Evolutionary conservation across 768 basidiomycete genomes (phyloP).

Genomic region (Mycena capillaripes): DNA sequence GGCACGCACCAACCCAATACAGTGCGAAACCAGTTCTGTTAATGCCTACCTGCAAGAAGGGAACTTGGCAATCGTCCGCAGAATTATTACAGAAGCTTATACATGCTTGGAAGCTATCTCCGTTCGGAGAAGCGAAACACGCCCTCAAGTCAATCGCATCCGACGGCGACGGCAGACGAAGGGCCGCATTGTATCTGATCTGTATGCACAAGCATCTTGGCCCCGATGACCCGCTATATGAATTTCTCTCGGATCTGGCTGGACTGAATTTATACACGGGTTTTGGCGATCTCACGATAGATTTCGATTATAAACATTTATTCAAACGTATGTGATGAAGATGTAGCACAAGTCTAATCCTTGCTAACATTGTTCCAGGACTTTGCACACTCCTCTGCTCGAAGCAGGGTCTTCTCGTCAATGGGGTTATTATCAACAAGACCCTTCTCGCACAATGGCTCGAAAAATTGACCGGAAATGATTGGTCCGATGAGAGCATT

Average conservation of each 20-base stretch:
- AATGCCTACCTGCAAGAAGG: not conserved
- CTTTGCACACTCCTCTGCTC: conserved; percentile 43
- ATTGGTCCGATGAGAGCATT: not conserved
- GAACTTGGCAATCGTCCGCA: not conserved
- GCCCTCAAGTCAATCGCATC: not conserved
- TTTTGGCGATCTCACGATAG: not conserved
- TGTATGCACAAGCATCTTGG: not conserved
- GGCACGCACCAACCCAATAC: not conserved
- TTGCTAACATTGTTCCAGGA: conserved; percentile 30
- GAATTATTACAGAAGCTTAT: not conserved
- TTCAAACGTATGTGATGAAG: not conserved
- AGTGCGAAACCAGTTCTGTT: not conserved
- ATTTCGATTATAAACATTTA: conserved; percentile 1
- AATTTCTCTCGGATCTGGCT: not conserved
- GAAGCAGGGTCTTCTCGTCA: not conserved
- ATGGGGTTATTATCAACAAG: not conserved
- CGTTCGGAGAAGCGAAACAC: not conserved
- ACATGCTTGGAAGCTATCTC: not conserved
- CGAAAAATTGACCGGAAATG: not conserved
- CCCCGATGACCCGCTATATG: not conserved
- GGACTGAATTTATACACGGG: not conserved
- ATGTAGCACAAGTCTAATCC: not conserved
- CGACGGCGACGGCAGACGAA: not conserved
- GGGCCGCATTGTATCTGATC: not conserved
- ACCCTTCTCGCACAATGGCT: not conserved